Conservation (phyloP, 306 rosid genomes). For the Glycine soja region DNA sequence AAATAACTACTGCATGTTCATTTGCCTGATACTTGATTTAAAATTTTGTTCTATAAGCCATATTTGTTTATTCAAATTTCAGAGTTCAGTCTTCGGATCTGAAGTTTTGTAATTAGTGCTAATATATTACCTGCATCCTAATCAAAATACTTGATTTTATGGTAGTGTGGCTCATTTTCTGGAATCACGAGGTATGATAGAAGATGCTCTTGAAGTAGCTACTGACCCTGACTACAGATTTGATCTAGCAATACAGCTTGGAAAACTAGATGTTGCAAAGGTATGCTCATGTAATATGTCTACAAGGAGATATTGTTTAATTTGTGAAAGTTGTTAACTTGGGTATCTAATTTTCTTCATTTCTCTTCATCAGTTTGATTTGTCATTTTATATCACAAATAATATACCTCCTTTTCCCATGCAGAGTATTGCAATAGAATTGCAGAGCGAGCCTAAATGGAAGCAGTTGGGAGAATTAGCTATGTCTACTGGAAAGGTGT, state of each 20-base stretch:
- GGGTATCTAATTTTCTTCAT: constrained; percentile 4
- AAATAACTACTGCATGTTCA: constrained; percentile 18
- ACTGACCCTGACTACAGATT: constrained; percentile 97
- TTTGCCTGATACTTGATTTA: constrained; percentile 26
- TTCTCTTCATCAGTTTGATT: constrained; percentile 38
- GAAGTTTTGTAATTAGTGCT: constrained; percentile 23
- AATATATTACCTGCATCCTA: constrained; percentile 42
- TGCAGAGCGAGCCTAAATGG: constrained; percentile 95
- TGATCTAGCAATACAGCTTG: constrained; percentile 95
- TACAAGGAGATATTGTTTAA: constrained; percentile 27
- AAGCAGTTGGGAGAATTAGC: constrained; percentile 99
- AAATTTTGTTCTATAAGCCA: constrained; percentile 14
- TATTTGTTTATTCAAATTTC: constrained; percentile 27
- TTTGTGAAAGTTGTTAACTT: constrained; percentile 35
- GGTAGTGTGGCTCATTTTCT: constrained; percentile 93
- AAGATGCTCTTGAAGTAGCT: constrained; percentile 97
- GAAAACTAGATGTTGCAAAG: constrained; percentile 91
- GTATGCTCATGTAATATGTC: constrained; percentile 55
- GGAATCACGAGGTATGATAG: constrained; percentile 99
- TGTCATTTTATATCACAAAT: constrained; percentile 34
- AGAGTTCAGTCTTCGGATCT: constrained; percentile 28
- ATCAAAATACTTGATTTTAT: constrained; percentile 45
- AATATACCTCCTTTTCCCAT: constrained; percentile 27
- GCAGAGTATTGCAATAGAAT: constrained; percentile 82
- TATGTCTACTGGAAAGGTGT: constrained; percentile 93